A percentile compares a stretch with the other conserved stretches of the same genome.
These are phyloP conservation scores for Diaporthe capsici DNA, from an alignment of 2,329 filamentous ascomycete genomes.

Conservation along the genomic window DNA sequence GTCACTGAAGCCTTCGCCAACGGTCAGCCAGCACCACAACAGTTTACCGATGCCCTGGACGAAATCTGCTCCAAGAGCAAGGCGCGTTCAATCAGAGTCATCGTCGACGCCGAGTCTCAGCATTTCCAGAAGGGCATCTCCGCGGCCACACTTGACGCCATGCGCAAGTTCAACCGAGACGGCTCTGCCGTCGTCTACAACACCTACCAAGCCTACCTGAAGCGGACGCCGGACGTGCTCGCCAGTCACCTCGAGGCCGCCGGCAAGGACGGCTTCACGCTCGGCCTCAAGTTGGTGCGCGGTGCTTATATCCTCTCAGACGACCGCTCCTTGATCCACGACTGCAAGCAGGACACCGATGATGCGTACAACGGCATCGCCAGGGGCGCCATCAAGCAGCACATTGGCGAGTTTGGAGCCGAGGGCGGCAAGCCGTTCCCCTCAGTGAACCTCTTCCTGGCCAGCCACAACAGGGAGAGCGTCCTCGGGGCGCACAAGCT, in stretches of 20 bases:
- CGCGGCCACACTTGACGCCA: slow-evolving; percentile 51
- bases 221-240: slow-evolving; percentile 58
- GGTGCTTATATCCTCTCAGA: slow-evolving; percentile 69
- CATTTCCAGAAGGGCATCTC: slow-evolving; percentile 58
- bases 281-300: slow-evolving; percentile 70
- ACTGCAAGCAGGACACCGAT: slow-evolving; percentile 67
- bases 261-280: slow-evolving; percentile 61
- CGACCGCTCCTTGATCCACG: slow-evolving; percentile 63
- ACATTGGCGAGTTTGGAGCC: slow-evolving; percentile 60
- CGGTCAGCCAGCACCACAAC: slow-evolving; percentile 53
- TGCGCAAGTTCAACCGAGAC: slow-evolving; percentile 57
- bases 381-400: slow-evolving; percentile 59
- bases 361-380: slow-evolving; percentile 64
- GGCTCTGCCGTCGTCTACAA: slow-evolving; percentile 57
- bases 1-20: slow-evolving; percentile 56
- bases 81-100: slow-evolving; percentile 56
- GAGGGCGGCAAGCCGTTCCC: slow-evolving; percentile 55
- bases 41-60: slow-evolving; percentile 58
- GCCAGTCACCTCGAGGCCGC: slow-evolving; percentile 61
- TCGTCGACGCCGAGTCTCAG: slow-evolving; percentile 63
- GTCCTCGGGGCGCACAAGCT: slow-evolving; percentile 59
- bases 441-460: slow-evolving; percentile 63
- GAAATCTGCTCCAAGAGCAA: slow-evolving; percentile 57
- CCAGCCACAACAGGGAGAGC: slow-evolving; percentile 64
- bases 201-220: slow-evolving; percentile 71